Evolutionary conservation across 2,329 filamentous ascomycete genomes (phyloP).

Genomic region (Colletotrichum shisoi): DNA sequence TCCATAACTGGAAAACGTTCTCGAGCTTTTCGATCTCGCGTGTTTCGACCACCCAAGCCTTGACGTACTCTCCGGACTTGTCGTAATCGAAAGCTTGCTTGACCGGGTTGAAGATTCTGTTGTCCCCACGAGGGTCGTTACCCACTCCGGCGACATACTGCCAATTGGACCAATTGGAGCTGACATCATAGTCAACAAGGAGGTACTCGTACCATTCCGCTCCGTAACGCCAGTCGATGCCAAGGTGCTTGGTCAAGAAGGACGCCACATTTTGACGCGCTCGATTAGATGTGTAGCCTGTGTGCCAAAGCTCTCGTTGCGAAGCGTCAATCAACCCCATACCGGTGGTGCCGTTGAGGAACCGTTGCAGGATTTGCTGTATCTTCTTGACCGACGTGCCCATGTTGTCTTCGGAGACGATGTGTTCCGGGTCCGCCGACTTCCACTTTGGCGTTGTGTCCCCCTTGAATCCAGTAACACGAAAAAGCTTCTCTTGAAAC

Average conservation of each 20-base stretch:
- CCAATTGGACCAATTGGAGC: slow-evolving; percentile 83
- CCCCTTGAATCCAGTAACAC: slow-evolving; percentile 68
- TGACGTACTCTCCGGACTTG: slow-evolving; percentile 71
- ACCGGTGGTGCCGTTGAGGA: slow-evolving; percentile 74
- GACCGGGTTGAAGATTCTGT: slow-evolving; percentile 80
- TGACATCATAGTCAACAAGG: slow-evolving; percentile 78
- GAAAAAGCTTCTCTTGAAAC: slow-evolving; percentile 71
- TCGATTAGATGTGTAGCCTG: slow-evolving; percentile 80
- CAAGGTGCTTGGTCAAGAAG: slow-evolving; percentile 75
- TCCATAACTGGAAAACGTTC: slow-evolving; percentile 76
- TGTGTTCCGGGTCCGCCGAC: slow-evolving; percentile 52
- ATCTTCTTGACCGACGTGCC: slow-evolving; percentile 50
- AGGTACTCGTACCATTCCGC: slow-evolving; percentile 84
- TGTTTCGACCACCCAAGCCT: slow-evolving; percentile 76
- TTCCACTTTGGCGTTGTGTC: slow-evolving; percentile 60
- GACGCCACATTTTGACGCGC: slow-evolving; percentile 79
- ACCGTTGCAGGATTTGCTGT: slow-evolving; percentile 60
- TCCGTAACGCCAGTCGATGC: slow-evolving; percentile 80
- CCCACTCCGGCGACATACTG: slow-evolving; percentile 82
- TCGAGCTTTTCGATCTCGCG: slow-evolving; percentile 60
- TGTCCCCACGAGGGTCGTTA: slow-evolving; percentile 76
- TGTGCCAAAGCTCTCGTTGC: slow-evolving; percentile 75
- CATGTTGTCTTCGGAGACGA: slow-evolving; percentile 46
- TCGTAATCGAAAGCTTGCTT: slow-evolving; percentile 85
- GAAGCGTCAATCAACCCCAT: slow-evolving; percentile 80